phyloP scores from a whole-genome alignment of 2,329 filamentous ascomycete species.

The Curvularia sp. region DNA sequence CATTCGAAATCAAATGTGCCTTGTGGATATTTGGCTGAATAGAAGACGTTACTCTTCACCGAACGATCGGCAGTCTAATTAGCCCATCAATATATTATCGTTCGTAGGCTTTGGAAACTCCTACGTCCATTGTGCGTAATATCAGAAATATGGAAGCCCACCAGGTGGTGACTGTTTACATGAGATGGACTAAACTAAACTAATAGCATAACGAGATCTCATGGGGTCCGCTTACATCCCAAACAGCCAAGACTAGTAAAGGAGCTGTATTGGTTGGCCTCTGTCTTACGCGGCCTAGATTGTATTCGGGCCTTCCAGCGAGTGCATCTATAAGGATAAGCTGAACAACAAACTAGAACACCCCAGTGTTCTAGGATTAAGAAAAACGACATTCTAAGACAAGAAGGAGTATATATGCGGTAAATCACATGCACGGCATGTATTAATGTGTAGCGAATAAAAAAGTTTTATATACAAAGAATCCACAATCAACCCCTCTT shows the following conservation, averaged over 20 bases:
- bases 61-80: too few species aligned
- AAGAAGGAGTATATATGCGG: background rate
- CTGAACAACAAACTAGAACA: too few species aligned
- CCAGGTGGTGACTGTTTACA: too few species aligned
- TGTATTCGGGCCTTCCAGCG: background rate
- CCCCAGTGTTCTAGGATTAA: background rate
- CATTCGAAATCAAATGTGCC: too few species aligned
- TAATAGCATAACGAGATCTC: background rate
- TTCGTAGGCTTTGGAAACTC: too few species aligned
- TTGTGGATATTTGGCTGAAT: too few species aligned
- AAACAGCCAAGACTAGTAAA: background rate
- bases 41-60: too few species aligned
- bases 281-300: background rate
- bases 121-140: too few species aligned
- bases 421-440: slow-evolving; percentile 24
- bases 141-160: too few species aligned
- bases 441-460: slow-evolving; percentile 8
- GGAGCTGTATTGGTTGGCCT: background rate
- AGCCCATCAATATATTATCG: too few species aligned
- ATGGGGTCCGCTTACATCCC: background rate
- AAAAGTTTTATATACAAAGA: slow-evolving; percentile 28
- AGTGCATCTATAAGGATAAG: background rate
- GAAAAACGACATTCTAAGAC: background rate
- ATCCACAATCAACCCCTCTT: slow-evolving; percentile 24
- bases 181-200: background rate